Evolutionary conservation across 2,329 filamentous ascomycete genomes (phyloP), one percentile per base, ranked within the genome.

Genomic region (Zasmidium angulare): DNA sequence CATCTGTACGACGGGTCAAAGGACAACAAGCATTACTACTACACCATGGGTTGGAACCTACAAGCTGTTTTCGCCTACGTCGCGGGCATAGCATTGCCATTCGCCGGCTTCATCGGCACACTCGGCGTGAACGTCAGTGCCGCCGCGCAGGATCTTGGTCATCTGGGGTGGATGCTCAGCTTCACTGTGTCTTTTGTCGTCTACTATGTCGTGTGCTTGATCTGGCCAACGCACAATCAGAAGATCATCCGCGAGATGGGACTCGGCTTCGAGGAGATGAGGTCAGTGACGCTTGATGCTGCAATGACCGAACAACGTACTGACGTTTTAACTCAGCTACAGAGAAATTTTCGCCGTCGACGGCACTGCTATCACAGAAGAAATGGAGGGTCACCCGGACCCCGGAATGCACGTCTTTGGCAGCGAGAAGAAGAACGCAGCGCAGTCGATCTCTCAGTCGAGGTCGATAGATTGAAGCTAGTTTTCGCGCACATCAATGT

Each of bases 81-180:
- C n/a, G 75, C 82, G 2, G 83, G 83, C 4, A 81, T 86, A 0
- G 80, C 75, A 0, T 83, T 85, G 0, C 81, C 79, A 21, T 69
- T 88, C 3, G 84, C 84, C 0, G 85, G 84, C 0, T 77, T 88
- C 63, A 75, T 79, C 21, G 72, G 77, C 14, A 71, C 69, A 1
- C 73, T 80, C 26, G 78, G 78, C 20, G 59, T 71, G 0, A 65
- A 56, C 10, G 76, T 79, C 22, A 69, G 66, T 31, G 55, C 64
- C 10, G 58, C 52, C 46, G 51, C 51, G 21, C 21, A 36, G 31
- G 22, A 53, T 4, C 73, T 76, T 0, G 81, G 81, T 0, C 79
- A 81, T 20, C 84, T 89, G 64, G 85, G 86, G 10, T 89, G 85
- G 85, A 68, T 88, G 46, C 77, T 87, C 48, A 86, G 85, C 0